Conservation (phyloP, 345 rosid species). For the Passiflora organensis region DNA sequence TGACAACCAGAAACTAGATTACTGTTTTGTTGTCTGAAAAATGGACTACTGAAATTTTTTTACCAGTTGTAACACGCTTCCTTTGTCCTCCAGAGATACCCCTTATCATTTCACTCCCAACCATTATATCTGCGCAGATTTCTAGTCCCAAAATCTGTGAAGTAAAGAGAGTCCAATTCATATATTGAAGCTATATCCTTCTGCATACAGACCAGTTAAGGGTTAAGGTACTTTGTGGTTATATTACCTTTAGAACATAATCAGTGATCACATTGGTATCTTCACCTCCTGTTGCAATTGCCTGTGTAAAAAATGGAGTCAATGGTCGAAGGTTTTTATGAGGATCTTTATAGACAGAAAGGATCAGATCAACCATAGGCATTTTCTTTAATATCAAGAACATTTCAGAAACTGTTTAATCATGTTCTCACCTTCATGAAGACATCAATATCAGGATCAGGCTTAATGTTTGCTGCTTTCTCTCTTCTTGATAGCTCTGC, state of each 20-base stretch:
- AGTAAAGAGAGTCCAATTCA: neutral
- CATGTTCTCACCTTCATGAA: constrained; percentile 54
- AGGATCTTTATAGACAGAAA: neutral
- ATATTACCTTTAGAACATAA: constrained; percentile 60
- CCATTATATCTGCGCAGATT: constrained; percentile 58
- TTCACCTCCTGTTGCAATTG: constrained; percentile 42
- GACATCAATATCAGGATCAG: constrained; percentile 66
- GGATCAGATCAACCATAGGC: neutral
- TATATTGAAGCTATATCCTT: neutral
- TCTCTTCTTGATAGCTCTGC: constrained; percentile 66
- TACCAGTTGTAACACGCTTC: constrained; percentile 53
- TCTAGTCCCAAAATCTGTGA: constrained; percentile 69
- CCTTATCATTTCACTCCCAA: constrained; percentile 65
- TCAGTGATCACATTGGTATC: constrained; percentile 72
- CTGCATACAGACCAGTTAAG: neutral
- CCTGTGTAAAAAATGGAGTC: constrained; percentile 29
- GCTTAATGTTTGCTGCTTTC: constrained; percentile 59
- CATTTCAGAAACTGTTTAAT: neutral
- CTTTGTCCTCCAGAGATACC: constrained; percentile 67
- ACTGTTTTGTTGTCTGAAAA: neutral
- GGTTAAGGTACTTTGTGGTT: neutral
- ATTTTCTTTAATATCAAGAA: too few species aligned
- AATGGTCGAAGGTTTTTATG: too few species aligned
- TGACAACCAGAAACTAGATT: neutral
- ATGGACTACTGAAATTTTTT: neutral